Percentiles rank a stretch among this genome's conserved stretches.
phyloP scores from a whole-genome alignment of 495 filamentous ascomycete genomes.

The Amorphotheca resinae region DNA sequence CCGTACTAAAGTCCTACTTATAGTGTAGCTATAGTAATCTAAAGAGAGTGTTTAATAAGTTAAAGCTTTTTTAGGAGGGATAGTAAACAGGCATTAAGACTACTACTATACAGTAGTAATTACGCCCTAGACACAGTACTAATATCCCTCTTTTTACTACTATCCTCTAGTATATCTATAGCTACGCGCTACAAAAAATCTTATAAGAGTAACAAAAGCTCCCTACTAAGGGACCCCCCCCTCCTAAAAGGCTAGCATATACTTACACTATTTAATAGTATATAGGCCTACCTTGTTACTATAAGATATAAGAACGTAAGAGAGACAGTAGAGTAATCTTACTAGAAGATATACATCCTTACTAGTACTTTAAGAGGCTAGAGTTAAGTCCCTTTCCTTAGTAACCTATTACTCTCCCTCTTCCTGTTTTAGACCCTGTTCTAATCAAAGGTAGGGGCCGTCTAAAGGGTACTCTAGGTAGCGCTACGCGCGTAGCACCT shows the following conservation, averaged over 20 bases:
- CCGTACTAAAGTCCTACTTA: background rate
- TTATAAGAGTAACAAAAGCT: background rate
- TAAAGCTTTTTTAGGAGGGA: background rate
- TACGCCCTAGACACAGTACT: background rate
- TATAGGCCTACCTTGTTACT: background rate
- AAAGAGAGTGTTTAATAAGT: background rate
- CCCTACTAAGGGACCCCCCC: background rate
- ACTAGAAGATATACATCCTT: background rate
- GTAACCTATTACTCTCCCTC: background rate
- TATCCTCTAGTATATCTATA: background rate
- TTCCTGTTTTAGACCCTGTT: background rate
- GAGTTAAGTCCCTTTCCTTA: background rate
- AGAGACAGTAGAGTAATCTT: background rate
- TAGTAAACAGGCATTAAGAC: background rate
- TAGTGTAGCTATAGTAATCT: background rate
- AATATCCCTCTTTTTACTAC: slow-evolving; percentile 5
- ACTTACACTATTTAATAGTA: background rate
- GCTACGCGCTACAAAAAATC: background rate
- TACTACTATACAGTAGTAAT: background rate
- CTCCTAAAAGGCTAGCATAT: background rate
- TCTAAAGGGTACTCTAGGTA: background rate
- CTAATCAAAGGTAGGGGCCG: background rate
- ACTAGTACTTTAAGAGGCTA: background rate
- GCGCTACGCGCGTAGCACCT: background rate
- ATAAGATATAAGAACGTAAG: background rate